These are phyloP conservation scores for Nissolia schottii DNA, from an alignment of 306 rosid genomes.

Conservation along the genomic window DNA sequence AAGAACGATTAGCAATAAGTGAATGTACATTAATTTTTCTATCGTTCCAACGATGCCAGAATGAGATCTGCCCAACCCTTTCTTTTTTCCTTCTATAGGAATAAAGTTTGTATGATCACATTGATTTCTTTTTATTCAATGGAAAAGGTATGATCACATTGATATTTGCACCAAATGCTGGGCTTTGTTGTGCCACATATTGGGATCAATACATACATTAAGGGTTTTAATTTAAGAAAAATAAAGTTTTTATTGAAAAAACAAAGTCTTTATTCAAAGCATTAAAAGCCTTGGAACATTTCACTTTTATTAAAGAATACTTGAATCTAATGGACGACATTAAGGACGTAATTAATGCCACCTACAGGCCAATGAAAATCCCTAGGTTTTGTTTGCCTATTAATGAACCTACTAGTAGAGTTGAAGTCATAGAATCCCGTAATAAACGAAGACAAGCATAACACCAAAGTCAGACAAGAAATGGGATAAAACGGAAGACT, in stretches of 20 bases:
- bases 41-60: background rate
- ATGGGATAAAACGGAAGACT: constrained; percentile 2
- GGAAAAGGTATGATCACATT: background rate
- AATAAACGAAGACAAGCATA: constrained; percentile 4
- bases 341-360: background rate
- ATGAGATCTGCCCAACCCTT: background rate
- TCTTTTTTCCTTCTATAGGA: background rate
- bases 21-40: background rate
- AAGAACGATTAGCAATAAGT: no score
- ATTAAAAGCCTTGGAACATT: no score
- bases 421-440: background rate
- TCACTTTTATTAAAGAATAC: no score
- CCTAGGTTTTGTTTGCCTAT: constrained; percentile 31
- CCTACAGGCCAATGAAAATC: background rate
- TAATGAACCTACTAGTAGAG: constrained; percentile 20
- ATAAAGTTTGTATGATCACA: background rate
- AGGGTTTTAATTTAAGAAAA: no score
- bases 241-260: no score
- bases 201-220: constrained; percentile 22
- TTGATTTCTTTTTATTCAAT: no score
- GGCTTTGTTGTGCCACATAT: constrained; percentile 19
- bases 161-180: constrained; percentile 34
- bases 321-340: no score
- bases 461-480: constrained; percentile 18
- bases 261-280: no score